A percentile compares a stretch with the other conserved stretches of the same genome.
These are phyloP conservation scores for Rubus parviflorus DNA, from an alignment of 306 rosid species.

Conservation along the genomic window DNA sequence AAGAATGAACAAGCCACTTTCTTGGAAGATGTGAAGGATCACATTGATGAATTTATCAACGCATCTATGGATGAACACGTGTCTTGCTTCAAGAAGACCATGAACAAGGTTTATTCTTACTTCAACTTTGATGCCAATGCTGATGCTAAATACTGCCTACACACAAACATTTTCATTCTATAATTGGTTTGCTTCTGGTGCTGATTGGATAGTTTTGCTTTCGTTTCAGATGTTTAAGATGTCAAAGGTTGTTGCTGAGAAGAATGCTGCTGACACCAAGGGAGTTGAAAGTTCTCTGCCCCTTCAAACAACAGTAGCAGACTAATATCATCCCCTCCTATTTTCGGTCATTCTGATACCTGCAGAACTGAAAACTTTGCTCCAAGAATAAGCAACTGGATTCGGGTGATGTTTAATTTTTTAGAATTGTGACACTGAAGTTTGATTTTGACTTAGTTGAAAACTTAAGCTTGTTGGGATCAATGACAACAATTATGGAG, in stretches of 20 bases:
- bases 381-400: neutral
- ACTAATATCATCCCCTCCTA: conserved; percentile 29
- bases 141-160: neutral
- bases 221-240: conserved; percentile 76
- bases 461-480: neutral
- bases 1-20: conserved; percentile 71
- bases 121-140: conserved; percentile 2
- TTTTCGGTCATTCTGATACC: neutral
- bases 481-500: neutral
- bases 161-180: neutral
- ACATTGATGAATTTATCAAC: conserved; percentile 74
- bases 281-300: conserved; percentile 81
- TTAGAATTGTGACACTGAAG: neutral
- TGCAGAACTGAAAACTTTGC: neutral
- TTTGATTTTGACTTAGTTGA: neutral
- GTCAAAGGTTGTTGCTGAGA: conserved; percentile 77
- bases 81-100: conserved; percentile 77
- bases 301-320: conserved; percentile 53
- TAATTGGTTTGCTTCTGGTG: neutral
- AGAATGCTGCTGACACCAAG: conserved; percentile 49
- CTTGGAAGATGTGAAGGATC: conserved; percentile 85
- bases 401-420: neutral
- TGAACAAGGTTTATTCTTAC: conserved; percentile 53
- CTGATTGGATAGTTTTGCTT: conserved; percentile 11
- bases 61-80: conserved; percentile 94